phyloP scores from a whole-genome alignment of 108 stramenopile species.

The Poteriospumella lacustris region DNA sequence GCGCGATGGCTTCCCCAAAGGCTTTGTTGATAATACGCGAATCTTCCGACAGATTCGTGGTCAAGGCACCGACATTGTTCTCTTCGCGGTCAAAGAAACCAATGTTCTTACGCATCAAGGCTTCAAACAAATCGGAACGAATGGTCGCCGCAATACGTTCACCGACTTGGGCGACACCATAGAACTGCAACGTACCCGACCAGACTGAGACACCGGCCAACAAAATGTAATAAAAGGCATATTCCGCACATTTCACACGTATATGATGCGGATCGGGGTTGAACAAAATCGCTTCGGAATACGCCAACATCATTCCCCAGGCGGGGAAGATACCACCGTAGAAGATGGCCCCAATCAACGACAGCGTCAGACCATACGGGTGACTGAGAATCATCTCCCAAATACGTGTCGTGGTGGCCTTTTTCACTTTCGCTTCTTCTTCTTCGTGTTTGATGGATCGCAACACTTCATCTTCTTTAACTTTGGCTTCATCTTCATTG shows the following conservation, averaged over 20 bases:
- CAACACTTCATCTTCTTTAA: too few relatives aligned
- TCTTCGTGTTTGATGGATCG: slow-evolving; percentile 32
- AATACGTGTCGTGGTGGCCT: slow-evolving; percentile 45
- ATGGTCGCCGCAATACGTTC: slow-evolving; percentile 65
- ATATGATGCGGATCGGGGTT: slow-evolving; percentile 24
- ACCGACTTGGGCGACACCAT: slow-evolving; percentile 44
- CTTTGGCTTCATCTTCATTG: too few relatives aligned
- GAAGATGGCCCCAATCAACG: slow-evolving; percentile 43
- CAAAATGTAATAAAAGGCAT: neutral
- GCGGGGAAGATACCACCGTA: slow-evolving; percentile 44
- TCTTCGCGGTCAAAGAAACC: slow-evolving; percentile 23
- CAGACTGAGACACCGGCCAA: neutral
- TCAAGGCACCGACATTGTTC: neutral
- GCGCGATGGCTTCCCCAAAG: neutral
- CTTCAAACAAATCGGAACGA: slow-evolving; percentile 60
- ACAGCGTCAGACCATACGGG: slow-evolving; percentile 39
- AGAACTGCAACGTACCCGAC: neutral
- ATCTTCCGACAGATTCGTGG: neutral
- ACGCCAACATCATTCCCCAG: slow-evolving; percentile 51
- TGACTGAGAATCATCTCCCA: slow-evolving; percentile 49
- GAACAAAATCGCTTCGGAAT: slow-evolving; percentile 46
- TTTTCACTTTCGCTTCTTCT: slow-evolving; percentile 37
- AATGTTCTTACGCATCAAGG: slow-evolving; percentile 59
- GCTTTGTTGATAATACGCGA: neutral
- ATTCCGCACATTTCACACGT: neutral